phyloP scores from a whole-genome alignment of 345 rosid genomes.

The Brassica nigra region DNA sequence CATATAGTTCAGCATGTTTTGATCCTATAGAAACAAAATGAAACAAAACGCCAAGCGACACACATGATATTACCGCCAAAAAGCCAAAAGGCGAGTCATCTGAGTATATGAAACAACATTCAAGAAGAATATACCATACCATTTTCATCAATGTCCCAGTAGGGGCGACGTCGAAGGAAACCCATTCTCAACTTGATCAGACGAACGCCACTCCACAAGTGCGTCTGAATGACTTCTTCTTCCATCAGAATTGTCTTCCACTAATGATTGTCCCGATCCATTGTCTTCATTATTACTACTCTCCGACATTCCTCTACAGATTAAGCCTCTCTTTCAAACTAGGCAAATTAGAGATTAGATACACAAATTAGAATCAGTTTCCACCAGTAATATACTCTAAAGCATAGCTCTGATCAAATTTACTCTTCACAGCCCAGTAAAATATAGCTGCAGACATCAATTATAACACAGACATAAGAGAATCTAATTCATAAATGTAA shows the following conservation, averaged over 20 bases:
- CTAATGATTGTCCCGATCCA: conserved; percentile 65
- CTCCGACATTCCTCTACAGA: conserved; percentile 66
- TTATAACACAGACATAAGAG: not conserved
- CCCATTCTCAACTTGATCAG: conserved; percentile 91
- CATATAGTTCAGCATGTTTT: conserved; percentile 74
- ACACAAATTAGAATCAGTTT: not conserved
- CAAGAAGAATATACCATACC: conserved; percentile 43
- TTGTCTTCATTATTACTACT: conserved; percentile 56
- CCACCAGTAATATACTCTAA: not conserved
- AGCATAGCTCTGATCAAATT: not conserved
- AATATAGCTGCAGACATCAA: not conserved
- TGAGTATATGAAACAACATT: not conserved
- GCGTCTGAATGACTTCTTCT: conserved; percentile 72
- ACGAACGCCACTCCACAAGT: conserved; percentile 88
- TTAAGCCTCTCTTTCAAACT: conserved; percentile 40
- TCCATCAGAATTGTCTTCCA: conserved; percentile 61
- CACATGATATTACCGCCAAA: not conserved
- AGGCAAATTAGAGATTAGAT: not conserved
- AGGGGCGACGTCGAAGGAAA: conserved; percentile 86
- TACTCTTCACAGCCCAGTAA: not conserved
- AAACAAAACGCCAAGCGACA: not conserved
- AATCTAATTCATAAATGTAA: conserved; percentile 1
- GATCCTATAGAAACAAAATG: conserved; percentile 48
- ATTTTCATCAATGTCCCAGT: conserved; percentile 83
- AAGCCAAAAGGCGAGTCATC: conserved; percentile 7